Evolutionary conservation across 805 yeast species (phyloP), one percentile per base, ranked within the genome.

Genomic region (Lipomyces sp.): DNA sequence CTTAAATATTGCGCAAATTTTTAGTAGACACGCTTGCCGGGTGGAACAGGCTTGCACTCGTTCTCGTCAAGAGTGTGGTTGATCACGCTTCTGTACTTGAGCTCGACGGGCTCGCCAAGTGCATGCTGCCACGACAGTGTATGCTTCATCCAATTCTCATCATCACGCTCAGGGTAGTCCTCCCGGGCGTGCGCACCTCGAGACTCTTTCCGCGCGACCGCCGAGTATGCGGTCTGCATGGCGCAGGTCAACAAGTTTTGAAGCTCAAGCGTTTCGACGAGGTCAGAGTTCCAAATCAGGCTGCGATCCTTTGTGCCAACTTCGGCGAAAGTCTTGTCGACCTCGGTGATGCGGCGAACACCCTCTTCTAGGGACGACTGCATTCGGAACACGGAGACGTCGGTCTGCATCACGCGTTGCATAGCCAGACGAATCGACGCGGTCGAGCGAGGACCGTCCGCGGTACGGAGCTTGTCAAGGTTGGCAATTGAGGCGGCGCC

Each of bases 171-270:
- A 76, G 97, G 98, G 83, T 81, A 93, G 80, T 94, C 99, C 81
- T 94, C 99, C 84, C 98, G 90, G 66, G 99, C 98, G 78, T 94
- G 99, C 59, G 99, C 98, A 83, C 99, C 99, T 84, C 99, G 91
- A 50, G 98, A 92, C 83, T 94, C 99, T 76, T 84, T 88, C 85
- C 99, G 91, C 64, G 92, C 96, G 70, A 95, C 92, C 61, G 99
- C 99, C 70, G 96, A 86, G 72, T 82, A 83, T 42, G 98, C 98
- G 62, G 98, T 93, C 84, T 95, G 99, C 71, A 89, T 87, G 69
- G 98, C 98, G 84, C 98, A 92, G 60, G 98, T 93, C 79, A 94
- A 85, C 84, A 94, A 85, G 88, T 94, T 94, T 81, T 93, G 97
- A 78, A 94, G 85, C 81, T 94, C 99, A 75, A 95, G 84, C 64